Evolutionary conservation across 805 yeast genomes (phyloP), one percentile per base, ranked within the genome.

Genomic region (Phaffomyces antillensis): DNA sequence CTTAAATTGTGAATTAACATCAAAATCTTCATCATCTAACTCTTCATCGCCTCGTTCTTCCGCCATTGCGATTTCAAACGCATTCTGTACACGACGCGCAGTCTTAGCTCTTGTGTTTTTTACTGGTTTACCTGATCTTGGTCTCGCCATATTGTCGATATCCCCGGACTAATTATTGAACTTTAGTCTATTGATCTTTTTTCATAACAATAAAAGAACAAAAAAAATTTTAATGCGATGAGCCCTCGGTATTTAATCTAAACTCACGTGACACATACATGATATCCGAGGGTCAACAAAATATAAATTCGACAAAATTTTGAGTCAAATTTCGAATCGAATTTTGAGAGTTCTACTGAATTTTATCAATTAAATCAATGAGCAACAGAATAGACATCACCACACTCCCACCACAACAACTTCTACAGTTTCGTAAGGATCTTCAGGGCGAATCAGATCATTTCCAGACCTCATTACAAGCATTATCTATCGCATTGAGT

Each of bases 361-460:
- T 20, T 4, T 20, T 7, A 7, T 20, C 23, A 20, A 20, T 20
- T 3, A 20, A 20, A 4, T 20, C 23, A 5, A 43, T 43, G 46
- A 18, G 43, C 20, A 41, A 38, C 26, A 44, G 46, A 73, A 79
- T 86, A 50, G 93, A 89, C 55, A 70, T 88, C 53, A 70, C 78
- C 17, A 73, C 78, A 54, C 76, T 93, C 44, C 80, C 80, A 39
- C 85, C 95, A 2, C 91, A 88, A 60, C 98, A 93, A 64, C 72
- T 93, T 41, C 70, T 80, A 26, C 90, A 87, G 52, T 79, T 93
- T 62, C 85, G 93, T 54, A 82, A 81, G 52, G 86, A 83, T 57
- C 74, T 93, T 20, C 91, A 87, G 53, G 81, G 79, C 56, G 99
- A 93, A 61, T 70, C 90, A 35, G 86, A 86, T 55, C 96, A 90